Conservation (phyloP, 2,329 filamentous ascomycete species). For the Moelleriella libera region DNA sequence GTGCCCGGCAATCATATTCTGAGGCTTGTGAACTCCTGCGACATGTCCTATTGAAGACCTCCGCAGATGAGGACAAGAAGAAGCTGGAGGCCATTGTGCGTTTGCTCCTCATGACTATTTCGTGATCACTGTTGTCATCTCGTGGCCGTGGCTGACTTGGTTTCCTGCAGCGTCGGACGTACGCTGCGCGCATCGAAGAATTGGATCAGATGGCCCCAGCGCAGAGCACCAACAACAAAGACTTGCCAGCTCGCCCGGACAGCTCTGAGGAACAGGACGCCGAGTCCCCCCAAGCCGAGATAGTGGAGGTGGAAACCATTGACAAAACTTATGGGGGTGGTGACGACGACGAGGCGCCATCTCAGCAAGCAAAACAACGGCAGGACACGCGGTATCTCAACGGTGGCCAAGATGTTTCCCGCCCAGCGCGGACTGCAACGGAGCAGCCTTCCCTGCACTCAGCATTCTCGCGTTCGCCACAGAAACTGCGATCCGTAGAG, state of each 20-base stretch:
- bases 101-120: slow-evolving; percentile 9
- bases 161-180: slow-evolving; percentile 58
- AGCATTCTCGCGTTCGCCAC: slow-evolving; percentile 36
- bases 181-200: slow-evolving; percentile 80
- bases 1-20: slow-evolving; percentile 75
- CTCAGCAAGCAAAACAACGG: slow-evolving; percentile 8
- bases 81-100: slow-evolving; percentile 90
- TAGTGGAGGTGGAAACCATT: slow-evolving; percentile 1
- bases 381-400: slow-evolving; percentile 7
- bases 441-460: slow-evolving; percentile 28
- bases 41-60: slow-evolving; percentile 74
- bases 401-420: slow-evolving; percentile 12
- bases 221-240: slow-evolving; percentile 47
- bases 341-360: slow-evolving; percentile 6
- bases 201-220: slow-evolving; percentile 56
- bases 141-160: not conserved
- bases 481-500: slow-evolving; percentile 13
- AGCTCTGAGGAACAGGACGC: slow-evolving; percentile 24
- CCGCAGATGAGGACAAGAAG: slow-evolving; percentile 70
- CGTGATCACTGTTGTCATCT: not conserved
- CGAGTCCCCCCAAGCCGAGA: slow-evolving; percentile 1
- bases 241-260: slow-evolving; percentile 56
- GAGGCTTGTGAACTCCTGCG: slow-evolving; percentile 84
- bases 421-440: slow-evolving; percentile 2
- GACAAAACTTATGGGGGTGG: slow-evolving; percentile 21